Conservation (phyloP, 1,284 basidiomycete genomes). For the Porodaedalea pini region DNA sequence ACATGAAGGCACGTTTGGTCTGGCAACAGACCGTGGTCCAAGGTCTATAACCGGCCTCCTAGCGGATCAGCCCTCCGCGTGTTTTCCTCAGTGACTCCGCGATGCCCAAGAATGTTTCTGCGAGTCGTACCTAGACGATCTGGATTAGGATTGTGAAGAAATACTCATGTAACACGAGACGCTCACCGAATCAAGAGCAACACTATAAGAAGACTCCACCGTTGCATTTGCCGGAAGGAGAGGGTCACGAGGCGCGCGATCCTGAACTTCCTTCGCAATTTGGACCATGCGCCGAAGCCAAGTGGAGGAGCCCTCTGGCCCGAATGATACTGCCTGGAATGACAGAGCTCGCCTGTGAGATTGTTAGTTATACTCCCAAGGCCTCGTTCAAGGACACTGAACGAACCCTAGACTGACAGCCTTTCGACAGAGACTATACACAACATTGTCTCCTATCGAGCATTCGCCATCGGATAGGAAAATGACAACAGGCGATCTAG, state of each 20-base stretch:
- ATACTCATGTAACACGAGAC: background rate
- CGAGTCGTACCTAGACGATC: slow-evolving; percentile 44
- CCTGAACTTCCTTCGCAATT: slow-evolving; percentile 49
- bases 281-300: slow-evolving; percentile 50
- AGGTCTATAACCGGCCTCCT: background rate
- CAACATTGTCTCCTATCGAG: slow-evolving; percentile 34
- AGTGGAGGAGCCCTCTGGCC: slow-evolving; percentile 33
- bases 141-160: too few species aligned
- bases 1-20: too few species aligned
- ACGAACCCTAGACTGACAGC: slow-evolving; percentile 49
- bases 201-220: slow-evolving; percentile 47
- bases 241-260: slow-evolving; percentile 43
- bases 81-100: slow-evolving; percentile 57
- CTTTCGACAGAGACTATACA: slow-evolving; percentile 45
- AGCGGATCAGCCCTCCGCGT: slow-evolving; percentile 31
- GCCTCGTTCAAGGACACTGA: background rate
- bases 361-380: background rate
- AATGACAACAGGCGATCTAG: slow-evolving; percentile 55
- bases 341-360: slow-evolving; percentile 49
- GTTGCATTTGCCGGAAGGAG: slow-evolving; percentile 35
- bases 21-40: too few species aligned
- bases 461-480: slow-evolving; percentile 63
- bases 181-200: slow-evolving; percentile 53
- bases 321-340: slow-evolving; percentile 59
- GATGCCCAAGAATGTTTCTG: slow-evolving; percentile 60